Base-by-base conservation (phyloP, 2,329 filamentous ascomycete genomes). In the Rugonectria rugulosa region DNA sequence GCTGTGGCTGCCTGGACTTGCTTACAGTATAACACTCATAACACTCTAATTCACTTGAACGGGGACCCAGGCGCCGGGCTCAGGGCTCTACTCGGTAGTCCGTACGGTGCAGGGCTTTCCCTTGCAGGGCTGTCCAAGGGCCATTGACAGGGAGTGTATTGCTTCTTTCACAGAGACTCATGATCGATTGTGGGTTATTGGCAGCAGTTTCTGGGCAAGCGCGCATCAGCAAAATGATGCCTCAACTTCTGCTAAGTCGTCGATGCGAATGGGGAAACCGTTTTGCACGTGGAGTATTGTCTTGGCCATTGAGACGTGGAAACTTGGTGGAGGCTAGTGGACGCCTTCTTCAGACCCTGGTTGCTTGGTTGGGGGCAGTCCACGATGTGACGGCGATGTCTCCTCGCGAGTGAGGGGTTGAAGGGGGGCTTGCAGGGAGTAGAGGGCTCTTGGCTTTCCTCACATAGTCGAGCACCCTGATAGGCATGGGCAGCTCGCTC, bases 241-340 rank as follows among this genome's bases (percentile, higher is more conserved):
- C 45, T 57, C 43, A n/a, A n/a, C n/a, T 43, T 15, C 50, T 37
- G 17, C 48, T 34, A 44, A 57, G n/a, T 21, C 20, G 20, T 38
- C 20, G 27, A 41, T 41, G 31, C 48, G 47, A 40, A 51, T 38
- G 49, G 51, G 59, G 52, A 56, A 64, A 56, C 63, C 63, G 61
- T 66, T 61, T 61, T 50, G 51, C 63, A 64, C 63, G 61, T 66
- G 63, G 59, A 64, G 50, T 47, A 53, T 46, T 59, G 53, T 46
- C 62, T 62, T 64, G 58, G 62, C 48, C 53, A 34, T 36, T 56
- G 21, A 53, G 49, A 40, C 34, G 21, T 53, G 41, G 21, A 43
- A 53, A 41, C 48, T 43, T 43, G 48, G 32, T 53, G 47, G 59
- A 44, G 47, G 50, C 57, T 61, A 64, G 38, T 42, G n/a, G n/a